Conservation (phyloP, 2,329 filamentous ascomycete species). For the Paecilomyces sp. region DNA sequence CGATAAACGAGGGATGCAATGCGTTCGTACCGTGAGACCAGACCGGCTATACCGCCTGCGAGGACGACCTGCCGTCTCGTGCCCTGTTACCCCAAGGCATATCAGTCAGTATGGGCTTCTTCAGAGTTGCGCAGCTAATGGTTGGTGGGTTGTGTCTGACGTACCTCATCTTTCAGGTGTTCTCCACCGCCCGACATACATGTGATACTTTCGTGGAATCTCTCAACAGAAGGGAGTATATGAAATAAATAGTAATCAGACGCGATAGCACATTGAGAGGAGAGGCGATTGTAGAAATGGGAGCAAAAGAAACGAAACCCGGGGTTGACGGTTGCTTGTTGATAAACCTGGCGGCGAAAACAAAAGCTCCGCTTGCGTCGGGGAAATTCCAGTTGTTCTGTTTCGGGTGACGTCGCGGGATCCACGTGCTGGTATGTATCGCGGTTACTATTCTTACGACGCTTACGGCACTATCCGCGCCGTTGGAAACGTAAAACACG, state of each 20-base stretch:
- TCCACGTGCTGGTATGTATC: not conserved
- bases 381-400: not conserved
- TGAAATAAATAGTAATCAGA: constrained; percentile 2
- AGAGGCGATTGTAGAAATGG: constrained; percentile 2
- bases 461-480: not conserved
- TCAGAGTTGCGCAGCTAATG: not conserved
- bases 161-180: constrained; percentile 63
- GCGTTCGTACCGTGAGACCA: constrained; percentile 71
- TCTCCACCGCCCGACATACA: constrained; percentile 59
- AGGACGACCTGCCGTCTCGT: constrained; percentile 58
- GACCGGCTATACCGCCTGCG: constrained; percentile 66
- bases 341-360: not conserved
- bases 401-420: not conserved
- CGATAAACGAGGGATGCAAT: not conserved
- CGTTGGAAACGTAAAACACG: not conserved
- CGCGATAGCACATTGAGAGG: constrained; percentile 4
- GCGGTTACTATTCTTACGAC: not conserved
- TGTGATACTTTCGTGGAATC: constrained; percentile 23
- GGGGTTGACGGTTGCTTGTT: not conserved
- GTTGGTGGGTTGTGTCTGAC: constrained; percentile 1
- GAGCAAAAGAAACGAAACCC: not conserved
- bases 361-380: not conserved
- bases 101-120: not conserved
- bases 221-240: constrained; percentile 3
- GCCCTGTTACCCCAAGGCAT: constrained; percentile 41